phyloP scores from a whole-genome alignment of 2,329 filamentous ascomycete species.

The Xylaria sp. region DNA sequence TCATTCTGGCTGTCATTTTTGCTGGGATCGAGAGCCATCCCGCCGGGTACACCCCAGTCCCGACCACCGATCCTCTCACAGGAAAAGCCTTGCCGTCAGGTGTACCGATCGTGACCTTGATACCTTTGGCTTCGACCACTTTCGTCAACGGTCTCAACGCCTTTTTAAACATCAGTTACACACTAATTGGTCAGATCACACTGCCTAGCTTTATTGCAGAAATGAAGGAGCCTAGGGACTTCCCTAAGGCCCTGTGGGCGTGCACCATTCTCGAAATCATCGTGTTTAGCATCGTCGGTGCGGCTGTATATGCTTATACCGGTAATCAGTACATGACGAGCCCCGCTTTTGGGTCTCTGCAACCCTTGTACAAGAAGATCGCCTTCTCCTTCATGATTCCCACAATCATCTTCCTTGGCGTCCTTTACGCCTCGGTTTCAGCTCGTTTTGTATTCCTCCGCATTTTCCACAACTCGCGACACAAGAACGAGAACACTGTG shows the following conservation, averaged over 20 bases:
- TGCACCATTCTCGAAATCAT: conserved; percentile 90
- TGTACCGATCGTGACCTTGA: conserved; percentile 72
- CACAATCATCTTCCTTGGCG: conserved; percentile 90
- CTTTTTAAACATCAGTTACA: conserved; percentile 95
- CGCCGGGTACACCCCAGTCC: conserved; percentile 66
- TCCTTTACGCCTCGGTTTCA: conserved; percentile 89
- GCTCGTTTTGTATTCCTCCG: conserved; percentile 94
- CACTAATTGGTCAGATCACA: conserved; percentile 95
- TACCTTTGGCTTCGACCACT: conserved; percentile 76
- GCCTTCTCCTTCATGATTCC: conserved; percentile 96
- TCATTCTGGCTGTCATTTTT: conserved; percentile 85
- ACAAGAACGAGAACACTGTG: conserved; percentile 83
- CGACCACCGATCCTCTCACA: conserved; percentile 42
- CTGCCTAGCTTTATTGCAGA: conserved; percentile 95
- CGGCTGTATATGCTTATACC: conserved; percentile 85
- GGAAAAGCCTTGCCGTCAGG: conserved; percentile 56
- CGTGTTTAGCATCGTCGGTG: conserved; percentile 84
- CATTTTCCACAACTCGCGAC: conserved; percentile 79
- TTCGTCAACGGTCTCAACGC: conserved; percentile 87
- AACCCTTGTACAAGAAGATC: conserved; percentile 84
- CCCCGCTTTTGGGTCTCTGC: conserved; percentile 86
- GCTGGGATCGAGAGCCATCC: conserved; percentile 80
- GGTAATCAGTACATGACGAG: conserved; percentile 89
- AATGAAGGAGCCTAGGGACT: conserved; percentile 84
- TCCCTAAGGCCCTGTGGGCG: conserved; percentile 91